A percentile compares a stretch with the other conserved stretches of the same genome.
Evolutionary conservation across 129 eudicot genomes (phyloP).

Genomic region (Silybum marianum): DNA sequence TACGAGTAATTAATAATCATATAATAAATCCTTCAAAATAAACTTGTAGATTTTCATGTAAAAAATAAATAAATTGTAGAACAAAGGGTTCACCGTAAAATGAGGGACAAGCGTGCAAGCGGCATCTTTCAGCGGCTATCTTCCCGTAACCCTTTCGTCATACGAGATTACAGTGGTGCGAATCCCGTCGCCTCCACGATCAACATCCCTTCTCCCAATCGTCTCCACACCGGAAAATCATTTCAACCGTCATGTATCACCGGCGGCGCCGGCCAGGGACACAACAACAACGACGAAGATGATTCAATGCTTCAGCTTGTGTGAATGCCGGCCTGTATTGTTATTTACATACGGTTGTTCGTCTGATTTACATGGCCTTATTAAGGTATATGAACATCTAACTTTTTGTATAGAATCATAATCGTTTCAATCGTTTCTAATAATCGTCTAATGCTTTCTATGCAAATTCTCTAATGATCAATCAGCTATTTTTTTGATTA

Average conservation of each 20-base stretch:
- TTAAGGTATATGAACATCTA: constrained; percentile 19
- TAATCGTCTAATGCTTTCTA: background rate
- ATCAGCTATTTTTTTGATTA: background rate
- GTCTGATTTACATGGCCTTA: constrained; percentile 33
- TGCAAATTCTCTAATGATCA: background rate
- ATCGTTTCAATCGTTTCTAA: background rate
- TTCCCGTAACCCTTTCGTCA: constrained; percentile 10
- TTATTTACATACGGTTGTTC: constrained; percentile 6
- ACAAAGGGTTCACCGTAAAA: background rate
- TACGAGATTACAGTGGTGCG: constrained; percentile 4
- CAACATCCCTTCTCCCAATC: constrained; percentile 12
- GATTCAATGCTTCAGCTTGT: constrained; percentile 29
- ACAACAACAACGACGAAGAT: constrained; percentile 26
- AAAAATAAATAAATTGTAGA: too few species aligned
- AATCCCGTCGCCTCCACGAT: constrained; percentile 29
- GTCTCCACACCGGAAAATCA: background rate
- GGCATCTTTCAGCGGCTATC: constrained; percentile 11
- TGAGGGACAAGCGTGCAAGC: background rate
- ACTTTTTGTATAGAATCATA: background rate
- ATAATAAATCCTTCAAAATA: too few species aligned
- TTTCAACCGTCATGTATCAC: constrained; percentile 13
- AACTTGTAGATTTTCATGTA: too few species aligned
- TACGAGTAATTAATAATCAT: too few species aligned
- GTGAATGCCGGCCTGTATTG: constrained; percentile 33
- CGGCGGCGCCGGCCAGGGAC: constrained; percentile 20